Conservation (phyloP, 495 filamentous ascomycete species). For the Aspergillus sclerotioniger region DNA sequence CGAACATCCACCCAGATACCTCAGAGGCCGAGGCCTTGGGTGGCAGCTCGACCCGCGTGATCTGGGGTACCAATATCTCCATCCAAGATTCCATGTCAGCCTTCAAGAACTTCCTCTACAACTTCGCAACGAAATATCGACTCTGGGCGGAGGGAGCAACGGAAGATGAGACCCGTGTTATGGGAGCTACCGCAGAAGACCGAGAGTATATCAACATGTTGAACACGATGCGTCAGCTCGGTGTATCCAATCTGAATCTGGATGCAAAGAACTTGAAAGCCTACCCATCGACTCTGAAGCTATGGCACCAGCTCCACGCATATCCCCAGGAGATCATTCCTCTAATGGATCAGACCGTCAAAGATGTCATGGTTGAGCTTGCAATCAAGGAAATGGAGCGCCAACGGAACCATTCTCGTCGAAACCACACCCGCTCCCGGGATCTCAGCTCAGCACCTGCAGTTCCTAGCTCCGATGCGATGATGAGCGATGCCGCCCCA, state of each 20-base stretch:
- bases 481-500: conserved; percentile 45
- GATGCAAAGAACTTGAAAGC: conserved; percentile 87
- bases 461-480: conserved; percentile 71
- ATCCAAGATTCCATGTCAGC: conserved; percentile 80
- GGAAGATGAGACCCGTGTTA: conserved; percentile 64
- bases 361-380: conserved; percentile 90
- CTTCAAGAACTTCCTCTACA: conserved; percentile 87
- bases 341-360: conserved; percentile 90
- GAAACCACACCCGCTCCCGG: conserved; percentile 39
- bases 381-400: conserved; percentile 77
- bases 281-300: conserved; percentile 86
- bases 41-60: conserved; percentile 73
- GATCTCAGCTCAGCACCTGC: conserved; percentile 69
- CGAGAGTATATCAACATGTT: conserved; percentile 84
- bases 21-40: conserved; percentile 89
- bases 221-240: conserved; percentile 84
- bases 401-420: conserved; percentile 57
- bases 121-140: conserved; percentile 89
- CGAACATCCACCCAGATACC: conserved; percentile 81
- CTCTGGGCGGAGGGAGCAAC: conserved; percentile 83
- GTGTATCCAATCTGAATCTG: conserved; percentile 78
- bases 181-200: conserved; percentile 57
- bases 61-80: conserved; percentile 98
- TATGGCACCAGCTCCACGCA: conserved; percentile 91
- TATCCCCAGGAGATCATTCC: conserved; percentile 96